Percentiles rank a stretch among this genome's conserved stretches.
These are phyloP conservation scores for Colletotrichum simmondsii DNA, from an alignment of 2,329 filamentous ascomycete species.

Conservation along the genomic window DNA sequence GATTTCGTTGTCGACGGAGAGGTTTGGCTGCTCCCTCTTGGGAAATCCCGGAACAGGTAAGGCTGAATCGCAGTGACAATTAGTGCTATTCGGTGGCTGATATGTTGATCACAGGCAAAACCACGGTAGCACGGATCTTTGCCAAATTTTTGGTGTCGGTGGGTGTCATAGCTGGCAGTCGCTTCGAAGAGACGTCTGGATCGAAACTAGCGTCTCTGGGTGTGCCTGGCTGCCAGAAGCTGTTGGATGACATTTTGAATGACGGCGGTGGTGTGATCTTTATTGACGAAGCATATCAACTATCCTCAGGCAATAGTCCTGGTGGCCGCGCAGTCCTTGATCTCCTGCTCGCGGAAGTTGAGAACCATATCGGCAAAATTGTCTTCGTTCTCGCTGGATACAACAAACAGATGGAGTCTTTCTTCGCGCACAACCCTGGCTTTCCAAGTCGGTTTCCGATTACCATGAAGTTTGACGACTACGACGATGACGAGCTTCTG, in stretches of 20 bases:
- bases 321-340: slow-evolving; percentile 75
- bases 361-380: slow-evolving; percentile 76
- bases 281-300: slow-evolving; percentile 83
- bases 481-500: slow-evolving; percentile 72
- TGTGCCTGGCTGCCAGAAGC: slow-evolving; percentile 64
- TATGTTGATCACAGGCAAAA: slow-evolving; percentile 62
- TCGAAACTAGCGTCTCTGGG: slow-evolving; percentile 73
- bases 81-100: slow-evolving; percentile 13
- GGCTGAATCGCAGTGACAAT: slow-evolving; percentile 17
- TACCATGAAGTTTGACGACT: slow-evolving; percentile 75
- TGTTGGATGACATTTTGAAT: slow-evolving; percentile 60
- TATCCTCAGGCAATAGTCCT: slow-evolving; percentile 67
- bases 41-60: slow-evolving; percentile 81
- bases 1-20: slow-evolving; percentile 63
- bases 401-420: slow-evolving; percentile 78
- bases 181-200: slow-evolving; percentile 76
- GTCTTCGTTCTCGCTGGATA: slow-evolving; percentile 82
- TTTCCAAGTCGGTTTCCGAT: slow-evolving; percentile 76
- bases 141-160: slow-evolving; percentile 72
- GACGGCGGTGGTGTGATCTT: slow-evolving; percentile 76
- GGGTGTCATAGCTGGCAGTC: slow-evolving; percentile 68
- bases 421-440: slow-evolving; percentile 80
- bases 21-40: slow-evolving; percentile 71
- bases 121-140: slow-evolving; percentile 79
- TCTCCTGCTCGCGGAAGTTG: slow-evolving; percentile 77